Evolutionary conservation across 495 filamentous ascomycete genomes (phyloP), one percentile per base, ranked within the genome.

Genomic region (Clavariopsis aquatica): DNA sequence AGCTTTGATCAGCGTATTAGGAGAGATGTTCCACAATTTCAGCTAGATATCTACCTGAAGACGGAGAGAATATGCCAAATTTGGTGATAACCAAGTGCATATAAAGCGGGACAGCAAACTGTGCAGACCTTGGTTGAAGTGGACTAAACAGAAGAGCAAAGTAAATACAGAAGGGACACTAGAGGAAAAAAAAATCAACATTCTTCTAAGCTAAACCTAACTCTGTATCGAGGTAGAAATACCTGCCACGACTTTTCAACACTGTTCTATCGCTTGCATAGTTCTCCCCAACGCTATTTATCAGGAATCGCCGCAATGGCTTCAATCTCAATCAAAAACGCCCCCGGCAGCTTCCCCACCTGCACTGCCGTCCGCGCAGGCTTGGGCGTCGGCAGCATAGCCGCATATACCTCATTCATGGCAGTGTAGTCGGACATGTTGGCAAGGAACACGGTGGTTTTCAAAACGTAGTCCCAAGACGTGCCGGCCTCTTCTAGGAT

Each of bases 341-440:
- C 36, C 1, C 64, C 64, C 0, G 64, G 64, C 43, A 66, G 27
- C 64, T 66, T 66, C 22, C 58, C 64, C 0, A 62, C 64, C 38
- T 67, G 6, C 1, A 67, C 52, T 7, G 52, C 59, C 19, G 64
- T 62, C 29, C 64, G 22, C 36, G 34, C 65, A 5, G 65, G 61
- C 38, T 65, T 69, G 1, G 65, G 65, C 9, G 20, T 27, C 4
- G 67, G 67, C 41, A 70, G 31, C 60, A 64, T 59, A 2, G 54
- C 27, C 1, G 28, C 60, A 51, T 69, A 69, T 1, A 69, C 65
- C 53, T 60, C 61, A 49, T 69, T 67, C 64, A 69, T 69, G 8
- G 65, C 65, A 0, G 60, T 24, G 49, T 64, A 69, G 52, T 69
- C 61, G 24, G 29, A 36, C 60, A 69, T 69, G 22, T 57, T 28